Conservation (phyloP, 2,329 filamentous ascomycete genomes). For the Cercospora nicotianae region DNA sequence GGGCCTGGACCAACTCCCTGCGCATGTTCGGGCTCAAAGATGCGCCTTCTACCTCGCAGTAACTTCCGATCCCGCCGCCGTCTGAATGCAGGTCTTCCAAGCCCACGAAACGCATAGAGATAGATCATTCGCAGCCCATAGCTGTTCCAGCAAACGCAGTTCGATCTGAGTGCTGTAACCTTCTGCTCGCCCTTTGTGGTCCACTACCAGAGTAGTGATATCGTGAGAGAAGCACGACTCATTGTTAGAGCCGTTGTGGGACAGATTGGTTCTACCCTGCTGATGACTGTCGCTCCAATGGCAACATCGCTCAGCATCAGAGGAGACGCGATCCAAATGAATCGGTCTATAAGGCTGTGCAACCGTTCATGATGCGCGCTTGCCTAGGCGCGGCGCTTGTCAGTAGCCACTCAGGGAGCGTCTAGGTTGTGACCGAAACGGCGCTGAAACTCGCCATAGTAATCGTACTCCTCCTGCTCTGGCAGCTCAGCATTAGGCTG, state of each 20-base stretch:
- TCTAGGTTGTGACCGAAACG: constrained; percentile 1
- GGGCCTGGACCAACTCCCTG: constrained; percentile 77
- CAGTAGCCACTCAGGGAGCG: neutral
- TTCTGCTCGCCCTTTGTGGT: neutral
- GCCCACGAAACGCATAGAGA: neutral
- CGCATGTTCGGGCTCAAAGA: constrained; percentile 73
- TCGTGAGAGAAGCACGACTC: too few relatives aligned
- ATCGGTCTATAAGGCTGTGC: too few relatives aligned
- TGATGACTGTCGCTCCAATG: too few relatives aligned
- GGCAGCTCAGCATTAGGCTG: neutral
- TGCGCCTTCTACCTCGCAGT: constrained; percentile 2
- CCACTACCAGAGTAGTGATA: neutral
- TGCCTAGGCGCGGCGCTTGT: neutral
- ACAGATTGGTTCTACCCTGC: too few relatives aligned
- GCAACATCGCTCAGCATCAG: too few relatives aligned
- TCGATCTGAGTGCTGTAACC: neutral
- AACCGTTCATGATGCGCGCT: neutral
- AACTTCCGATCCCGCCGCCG: neutral
- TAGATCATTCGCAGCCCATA: neutral
- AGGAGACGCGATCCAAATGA: too few relatives aligned
- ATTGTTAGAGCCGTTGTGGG: too few relatives aligned
- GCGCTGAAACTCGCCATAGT: neutral
- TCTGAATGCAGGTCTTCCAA: neutral
- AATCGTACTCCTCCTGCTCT: neutral
- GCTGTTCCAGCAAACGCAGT: neutral